Conservation (phyloP, 208 protist species). For the Entamoeba nuttalli region DNA sequence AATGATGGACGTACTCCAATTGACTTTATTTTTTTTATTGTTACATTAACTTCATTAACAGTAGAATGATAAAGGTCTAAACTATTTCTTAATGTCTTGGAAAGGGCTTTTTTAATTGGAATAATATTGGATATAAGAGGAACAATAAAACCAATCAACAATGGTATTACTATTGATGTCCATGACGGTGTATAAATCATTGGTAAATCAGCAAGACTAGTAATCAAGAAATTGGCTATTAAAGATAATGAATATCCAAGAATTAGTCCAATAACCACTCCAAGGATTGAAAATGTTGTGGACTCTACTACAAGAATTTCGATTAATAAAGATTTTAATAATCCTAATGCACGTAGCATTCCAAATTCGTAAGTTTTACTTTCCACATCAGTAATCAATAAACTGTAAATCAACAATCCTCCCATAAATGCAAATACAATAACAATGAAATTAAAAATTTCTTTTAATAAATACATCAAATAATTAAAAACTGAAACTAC, state of each 20-base stretch:
- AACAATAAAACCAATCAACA: constrained; percentile 47
- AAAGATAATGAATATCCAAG: constrained; percentile 52
- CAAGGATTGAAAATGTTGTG: constrained; percentile 66
- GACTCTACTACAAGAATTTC: constrained; percentile 52
- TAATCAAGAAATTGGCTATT: constrained; percentile 47
- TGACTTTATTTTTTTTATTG: constrained; percentile 55
- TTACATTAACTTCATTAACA: constrained; percentile 61
- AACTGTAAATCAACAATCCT: constrained; percentile 62
- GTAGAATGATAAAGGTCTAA: constrained; percentile 73
- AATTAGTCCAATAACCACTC: constrained; percentile 51
- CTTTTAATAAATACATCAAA: constrained; percentile 56
- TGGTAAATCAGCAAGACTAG: constrained; percentile 18
- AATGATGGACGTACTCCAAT: constrained; percentile 15
- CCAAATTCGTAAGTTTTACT: constrained; percentile 82
- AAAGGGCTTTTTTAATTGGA: constrained; percentile 55
- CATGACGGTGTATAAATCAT: background rate
- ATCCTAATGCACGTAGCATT: constrained; percentile 74
- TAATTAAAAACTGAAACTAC: constrained; percentile 49
- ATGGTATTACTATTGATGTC: constrained; percentile 22
- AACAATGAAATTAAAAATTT: constrained; percentile 60
- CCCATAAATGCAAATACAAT: constrained; percentile 61
- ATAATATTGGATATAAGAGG: constrained; percentile 56
- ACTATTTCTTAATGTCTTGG: constrained; percentile 61
- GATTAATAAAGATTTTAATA: constrained; percentile 55
- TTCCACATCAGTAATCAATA: constrained; percentile 70